Evolutionary conservation across 148 eudicot genomes (phyloP).

Genomic region (Diospyros lotus): DNA sequence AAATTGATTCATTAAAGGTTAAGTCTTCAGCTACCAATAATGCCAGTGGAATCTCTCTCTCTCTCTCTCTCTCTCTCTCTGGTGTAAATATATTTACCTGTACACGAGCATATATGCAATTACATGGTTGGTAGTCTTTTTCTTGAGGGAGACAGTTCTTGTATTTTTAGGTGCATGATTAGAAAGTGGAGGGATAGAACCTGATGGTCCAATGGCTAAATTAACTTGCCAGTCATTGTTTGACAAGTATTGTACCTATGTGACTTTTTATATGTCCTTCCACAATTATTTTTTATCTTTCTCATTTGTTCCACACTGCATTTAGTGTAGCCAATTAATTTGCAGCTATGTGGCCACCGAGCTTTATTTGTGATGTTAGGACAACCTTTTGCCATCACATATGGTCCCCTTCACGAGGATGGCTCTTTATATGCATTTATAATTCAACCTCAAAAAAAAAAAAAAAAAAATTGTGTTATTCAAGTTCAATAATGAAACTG

Average conservation of each 20-base stretch:
- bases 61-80: neutral
- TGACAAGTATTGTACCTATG: conserved; percentile 11
- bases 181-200: neutral
- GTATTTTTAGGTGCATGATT: conserved; percentile 18
- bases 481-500: too few relatives aligned
- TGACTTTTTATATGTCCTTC: conserved; percentile 4
- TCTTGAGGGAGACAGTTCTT: conserved; percentile 14
- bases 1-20: neutral
- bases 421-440: neutral
- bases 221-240: neutral
- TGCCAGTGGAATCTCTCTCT: neutral
- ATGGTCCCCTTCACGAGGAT: neutral
- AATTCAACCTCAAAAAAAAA: neutral
- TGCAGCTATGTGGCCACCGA: conserved; percentile 5
- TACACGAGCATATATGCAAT: neutral
- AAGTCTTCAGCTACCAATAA: neutral
- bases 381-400: conserved; percentile 2
- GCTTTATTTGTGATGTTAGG: neutral
- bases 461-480: neutral
- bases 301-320: conserved; percentile 6
- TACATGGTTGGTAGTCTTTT: conserved; percentile 6
- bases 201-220: conserved; percentile 9
- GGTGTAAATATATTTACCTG: too few relatives aligned
- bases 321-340: conserved; percentile 12
- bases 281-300: neutral